Conservation (phyloP, 306 rosid species). For the Cucurbita argyrosperma region DNA sequence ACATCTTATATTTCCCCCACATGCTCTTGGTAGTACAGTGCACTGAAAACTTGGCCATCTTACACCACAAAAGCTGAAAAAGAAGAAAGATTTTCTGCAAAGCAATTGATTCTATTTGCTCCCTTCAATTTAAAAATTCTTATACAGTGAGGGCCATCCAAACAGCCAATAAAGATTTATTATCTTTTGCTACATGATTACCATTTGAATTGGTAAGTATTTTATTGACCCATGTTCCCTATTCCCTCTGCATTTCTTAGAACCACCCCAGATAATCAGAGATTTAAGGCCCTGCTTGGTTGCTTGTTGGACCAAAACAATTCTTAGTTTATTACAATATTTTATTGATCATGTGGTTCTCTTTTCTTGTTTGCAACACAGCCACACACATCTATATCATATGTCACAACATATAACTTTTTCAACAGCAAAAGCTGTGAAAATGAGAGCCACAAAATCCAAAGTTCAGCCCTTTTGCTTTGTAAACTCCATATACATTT, state of each 20-base stretch:
- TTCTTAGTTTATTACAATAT: background rate
- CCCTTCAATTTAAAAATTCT: background rate
- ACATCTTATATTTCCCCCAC: background rate
- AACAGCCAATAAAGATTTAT: constrained; percentile 7
- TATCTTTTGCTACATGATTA: background rate
- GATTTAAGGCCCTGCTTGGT: background rate
- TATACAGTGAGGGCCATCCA: background rate
- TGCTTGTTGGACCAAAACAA: background rate
- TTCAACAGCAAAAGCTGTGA: constrained; percentile 3
- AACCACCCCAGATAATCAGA: background rate
- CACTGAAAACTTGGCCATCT: background rate
- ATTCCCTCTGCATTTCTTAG: background rate
- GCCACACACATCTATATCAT: constrained; percentile 1
- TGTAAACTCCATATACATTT: background rate
- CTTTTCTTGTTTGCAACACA: constrained; percentile 1
- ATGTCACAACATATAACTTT: constrained; percentile 1
- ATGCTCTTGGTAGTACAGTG: background rate
- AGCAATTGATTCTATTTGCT: background rate
- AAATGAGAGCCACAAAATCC: constrained; percentile 6
- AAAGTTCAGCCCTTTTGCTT: background rate
- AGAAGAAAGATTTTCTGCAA: background rate
- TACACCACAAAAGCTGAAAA: background rate
- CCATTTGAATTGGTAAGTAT: background rate
- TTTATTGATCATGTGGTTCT: background rate
- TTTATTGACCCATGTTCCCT: constrained; percentile 2